phyloP scores from a whole-genome alignment of 2,329 filamentous ascomycete genomes.

The Claviceps lovelessii region DNA sequence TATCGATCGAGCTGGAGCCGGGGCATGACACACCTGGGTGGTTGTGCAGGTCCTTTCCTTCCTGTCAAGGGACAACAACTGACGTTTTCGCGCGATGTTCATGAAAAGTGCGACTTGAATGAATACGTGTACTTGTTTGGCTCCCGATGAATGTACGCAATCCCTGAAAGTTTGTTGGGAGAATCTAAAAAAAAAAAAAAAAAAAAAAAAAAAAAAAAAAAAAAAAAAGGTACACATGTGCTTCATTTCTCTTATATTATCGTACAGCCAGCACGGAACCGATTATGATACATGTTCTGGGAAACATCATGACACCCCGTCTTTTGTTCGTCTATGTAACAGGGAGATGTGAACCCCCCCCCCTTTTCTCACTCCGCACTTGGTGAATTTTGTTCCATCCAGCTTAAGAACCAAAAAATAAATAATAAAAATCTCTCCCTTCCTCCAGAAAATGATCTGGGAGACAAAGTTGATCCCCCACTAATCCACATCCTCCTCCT shows the following conservation, averaged over 20 bases:
- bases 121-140: background rate
- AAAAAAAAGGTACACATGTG: background rate
- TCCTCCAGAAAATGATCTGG: too few relatives aligned
- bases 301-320: background rate
- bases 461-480: too few relatives aligned
- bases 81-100: too few relatives aligned
- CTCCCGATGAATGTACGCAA: background rate
- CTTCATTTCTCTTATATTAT: background rate
- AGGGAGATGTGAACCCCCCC: background rate
- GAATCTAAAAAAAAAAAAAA: background rate
- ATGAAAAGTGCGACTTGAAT: too few relatives aligned
- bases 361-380: background rate
- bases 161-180: too few relatives aligned
- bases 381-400: background rate
- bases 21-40: too few relatives aligned
- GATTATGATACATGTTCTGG: conserved; percentile 1
- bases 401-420: background rate
- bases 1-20: too few relatives aligned
- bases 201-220: too few relatives aligned
- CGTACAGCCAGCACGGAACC: conserved; percentile 5
- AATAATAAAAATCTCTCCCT: background rate
- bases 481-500: conserved; percentile 26
- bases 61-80: too few relatives aligned
- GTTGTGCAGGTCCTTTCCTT: too few relatives aligned
- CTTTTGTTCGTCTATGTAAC: background rate